A percentile compares a stretch with the other conserved stretches of the same genome.
Conservation (phyloP, 495 filamentous ascomycete genomes). For the Aspergillus sparsus region DNA sequence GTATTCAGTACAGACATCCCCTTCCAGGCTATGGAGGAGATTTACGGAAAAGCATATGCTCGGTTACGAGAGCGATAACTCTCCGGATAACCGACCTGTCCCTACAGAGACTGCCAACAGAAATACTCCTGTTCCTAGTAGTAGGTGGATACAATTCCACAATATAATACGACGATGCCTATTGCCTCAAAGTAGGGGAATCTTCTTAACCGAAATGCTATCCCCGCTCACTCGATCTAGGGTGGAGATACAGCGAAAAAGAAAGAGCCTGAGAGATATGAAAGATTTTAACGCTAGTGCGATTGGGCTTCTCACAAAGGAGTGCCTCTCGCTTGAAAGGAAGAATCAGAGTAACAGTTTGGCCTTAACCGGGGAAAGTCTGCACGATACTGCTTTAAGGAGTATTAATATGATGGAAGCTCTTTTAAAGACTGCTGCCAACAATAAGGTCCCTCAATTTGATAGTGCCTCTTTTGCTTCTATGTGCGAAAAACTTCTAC, state of each 20-base stretch:
- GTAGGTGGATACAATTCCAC: slow-evolving; percentile 75
- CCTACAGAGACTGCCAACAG: slow-evolving; percentile 25
- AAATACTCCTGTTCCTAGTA: slow-evolving; percentile 17
- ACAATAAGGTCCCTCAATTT: slow-evolving; percentile 64
- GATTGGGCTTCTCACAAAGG: slow-evolving; percentile 80
- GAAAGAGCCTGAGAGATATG: slow-evolving; percentile 61
- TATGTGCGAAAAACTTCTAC: slow-evolving; percentile 61
- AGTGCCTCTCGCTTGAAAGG: slow-evolving; percentile 66
- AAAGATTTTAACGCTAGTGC: slow-evolving; percentile 81
- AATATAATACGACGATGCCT: slow-evolving; percentile 68
- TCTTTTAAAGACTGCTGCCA: slow-evolving; percentile 54
- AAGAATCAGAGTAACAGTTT: slow-evolving; percentile 28
- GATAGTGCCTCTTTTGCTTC: slow-evolving; percentile 68
- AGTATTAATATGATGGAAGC: slow-evolving; percentile 81
- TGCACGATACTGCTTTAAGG: slow-evolving; percentile 69
- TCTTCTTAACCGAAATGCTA: slow-evolving; percentile 57
- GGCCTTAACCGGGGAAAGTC: slow-evolving; percentile 52
- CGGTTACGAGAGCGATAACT: slow-evolving; percentile 55
- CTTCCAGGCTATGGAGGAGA: slow-evolving; percentile 61
- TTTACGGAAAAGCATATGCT: slow-evolving; percentile 42
- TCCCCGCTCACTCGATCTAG: slow-evolving; percentile 70
- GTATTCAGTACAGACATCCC: slow-evolving; percentile 82
- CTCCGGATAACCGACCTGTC: slow-evolving; percentile 44
- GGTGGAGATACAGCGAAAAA: slow-evolving; percentile 69
- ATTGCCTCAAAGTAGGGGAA: slow-evolving; percentile 60